Conservation (phyloP, 345 rosid species). For the Hibiscus trionum region DNA sequence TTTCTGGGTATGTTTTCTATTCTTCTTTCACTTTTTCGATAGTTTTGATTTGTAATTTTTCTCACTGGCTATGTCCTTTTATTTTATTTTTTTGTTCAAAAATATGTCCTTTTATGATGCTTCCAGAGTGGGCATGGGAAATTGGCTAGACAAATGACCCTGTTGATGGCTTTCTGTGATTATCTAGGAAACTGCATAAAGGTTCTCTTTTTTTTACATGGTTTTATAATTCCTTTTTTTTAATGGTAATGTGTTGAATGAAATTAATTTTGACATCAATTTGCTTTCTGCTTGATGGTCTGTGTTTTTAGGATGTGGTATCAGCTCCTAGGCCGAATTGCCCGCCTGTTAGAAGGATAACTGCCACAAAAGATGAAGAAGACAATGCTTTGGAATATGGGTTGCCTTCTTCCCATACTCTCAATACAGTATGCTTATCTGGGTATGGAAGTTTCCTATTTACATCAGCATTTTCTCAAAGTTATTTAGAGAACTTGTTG, state of each 20-base stretch:
- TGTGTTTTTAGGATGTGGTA: conserved; percentile 59
- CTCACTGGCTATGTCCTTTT: conserved; percentile 9
- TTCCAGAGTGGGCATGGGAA: conserved; percentile 89
- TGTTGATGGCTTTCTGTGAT: conserved; percentile 92
- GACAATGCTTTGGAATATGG: conserved; percentile 97
- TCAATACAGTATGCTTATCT: conserved; percentile 83
- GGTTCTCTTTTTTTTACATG: conserved; percentile 28
- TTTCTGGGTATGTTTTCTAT: conserved; percentile 63
- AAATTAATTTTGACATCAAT: neutral
- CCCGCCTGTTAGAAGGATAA: conserved; percentile 80
- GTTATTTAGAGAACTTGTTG: too few species aligned
- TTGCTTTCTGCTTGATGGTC: conserved; percentile 5
- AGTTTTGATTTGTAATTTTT: neutral
- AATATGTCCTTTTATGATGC: conserved; percentile 9
- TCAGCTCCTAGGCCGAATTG: conserved; percentile 93
- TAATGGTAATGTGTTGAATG: neutral
- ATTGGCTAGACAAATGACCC: conserved; percentile 96
- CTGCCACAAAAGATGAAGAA: conserved; percentile 89
- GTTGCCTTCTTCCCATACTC: conserved; percentile 94
- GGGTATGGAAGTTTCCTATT: conserved; percentile 50
- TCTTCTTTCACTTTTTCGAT: neutral
- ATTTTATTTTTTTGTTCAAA: neutral
- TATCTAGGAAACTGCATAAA: conserved; percentile 78
- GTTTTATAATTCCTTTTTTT: neutral
- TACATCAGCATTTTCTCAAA: too few species aligned